Conservation (phyloP, 108 stramenopile genomes). For the Conticribra guillardii region DNA sequence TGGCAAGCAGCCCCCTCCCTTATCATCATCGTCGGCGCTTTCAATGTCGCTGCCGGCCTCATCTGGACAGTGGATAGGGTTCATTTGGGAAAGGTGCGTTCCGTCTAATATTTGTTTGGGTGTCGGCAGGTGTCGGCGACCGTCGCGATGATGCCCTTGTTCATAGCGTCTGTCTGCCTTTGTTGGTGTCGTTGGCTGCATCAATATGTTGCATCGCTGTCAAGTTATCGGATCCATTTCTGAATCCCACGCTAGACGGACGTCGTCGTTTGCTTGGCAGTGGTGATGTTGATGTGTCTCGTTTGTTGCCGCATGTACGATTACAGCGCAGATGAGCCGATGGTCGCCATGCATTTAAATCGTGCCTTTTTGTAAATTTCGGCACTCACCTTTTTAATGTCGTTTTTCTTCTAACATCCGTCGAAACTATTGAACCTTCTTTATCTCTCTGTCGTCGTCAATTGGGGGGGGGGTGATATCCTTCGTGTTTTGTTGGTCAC, state of each 20-base stretch:
- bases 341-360: no score
- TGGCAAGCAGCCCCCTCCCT: slow-evolving; percentile 79
- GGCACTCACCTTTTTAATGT: no score
- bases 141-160: not conserved
- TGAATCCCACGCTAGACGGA: no score
- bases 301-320: no score
- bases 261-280: no score
- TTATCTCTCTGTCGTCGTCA: not conserved
- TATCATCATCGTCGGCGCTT: slow-evolving; percentile 76
- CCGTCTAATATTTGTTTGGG: not conserved
- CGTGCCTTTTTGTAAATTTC: no score
- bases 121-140: not conserved
- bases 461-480: not conserved
- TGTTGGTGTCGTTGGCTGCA: slow-evolving; percentile 8
- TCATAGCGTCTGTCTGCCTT: not conserved
- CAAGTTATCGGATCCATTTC: no score
- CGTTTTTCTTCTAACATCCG: no score
- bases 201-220: not conserved
- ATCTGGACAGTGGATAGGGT: slow-evolving; percentile 64
- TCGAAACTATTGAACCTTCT: no score
- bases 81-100: slow-evolving; percentile 61
- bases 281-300: no score
- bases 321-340: no score
- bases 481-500: not conserved
- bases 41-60: slow-evolving; percentile 74